phyloP scores from a whole-genome alignment of 2,329 filamentous ascomycete genomes.

The Tricladium varicosporioides region DNA sequence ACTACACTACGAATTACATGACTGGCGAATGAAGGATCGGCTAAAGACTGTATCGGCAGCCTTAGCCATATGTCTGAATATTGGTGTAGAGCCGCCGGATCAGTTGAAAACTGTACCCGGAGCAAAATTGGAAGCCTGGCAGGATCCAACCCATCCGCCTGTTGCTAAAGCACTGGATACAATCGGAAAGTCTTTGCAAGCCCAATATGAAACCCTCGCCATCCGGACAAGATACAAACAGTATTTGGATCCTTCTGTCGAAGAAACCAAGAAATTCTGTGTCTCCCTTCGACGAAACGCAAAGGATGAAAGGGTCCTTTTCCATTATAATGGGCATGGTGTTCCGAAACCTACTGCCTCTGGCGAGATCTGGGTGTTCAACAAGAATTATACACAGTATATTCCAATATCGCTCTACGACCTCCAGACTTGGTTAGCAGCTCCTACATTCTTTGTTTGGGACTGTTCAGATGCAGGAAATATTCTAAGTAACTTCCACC shows the following conservation, averaged over 20 bases:
- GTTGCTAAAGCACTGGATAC: constrained; percentile 85
- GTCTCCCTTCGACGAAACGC: constrained; percentile 86
- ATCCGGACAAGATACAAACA: constrained; percentile 97
- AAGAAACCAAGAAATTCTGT: constrained; percentile 96
- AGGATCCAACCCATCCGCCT: constrained; percentile 80
- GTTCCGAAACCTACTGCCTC: constrained; percentile 94
- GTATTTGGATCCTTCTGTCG: constrained; percentile 91
- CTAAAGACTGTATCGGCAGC: constrained; percentile 96
- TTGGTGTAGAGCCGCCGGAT: constrained; percentile 95
- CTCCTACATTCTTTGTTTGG: constrained; percentile 94
- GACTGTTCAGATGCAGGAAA: constrained; percentile 97
- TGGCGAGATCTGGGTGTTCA: constrained; percentile 99
- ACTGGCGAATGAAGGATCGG: constrained; percentile 96
- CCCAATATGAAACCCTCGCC: constrained; percentile 93
- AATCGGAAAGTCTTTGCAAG: constrained; percentile 93
- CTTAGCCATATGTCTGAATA: constrained; percentile 91
- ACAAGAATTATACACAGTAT: constrained; percentile 98
- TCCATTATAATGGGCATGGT: constrained; percentile 98
- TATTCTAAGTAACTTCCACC: constrained; percentile 91
- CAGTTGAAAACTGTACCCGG: constrained; percentile 93
- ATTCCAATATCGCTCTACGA: constrained; percentile 96
- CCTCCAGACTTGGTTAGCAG: constrained; percentile 91
- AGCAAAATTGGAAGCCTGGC: constrained; percentile 94
- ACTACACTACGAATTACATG: constrained; percentile 66
- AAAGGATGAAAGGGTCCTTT: constrained; percentile 92